Percentiles rank a stretch among this genome's conserved stretches.
Conservation (phyloP, 108 stramenopile species). For the Cyclotella sp. region DNA sequence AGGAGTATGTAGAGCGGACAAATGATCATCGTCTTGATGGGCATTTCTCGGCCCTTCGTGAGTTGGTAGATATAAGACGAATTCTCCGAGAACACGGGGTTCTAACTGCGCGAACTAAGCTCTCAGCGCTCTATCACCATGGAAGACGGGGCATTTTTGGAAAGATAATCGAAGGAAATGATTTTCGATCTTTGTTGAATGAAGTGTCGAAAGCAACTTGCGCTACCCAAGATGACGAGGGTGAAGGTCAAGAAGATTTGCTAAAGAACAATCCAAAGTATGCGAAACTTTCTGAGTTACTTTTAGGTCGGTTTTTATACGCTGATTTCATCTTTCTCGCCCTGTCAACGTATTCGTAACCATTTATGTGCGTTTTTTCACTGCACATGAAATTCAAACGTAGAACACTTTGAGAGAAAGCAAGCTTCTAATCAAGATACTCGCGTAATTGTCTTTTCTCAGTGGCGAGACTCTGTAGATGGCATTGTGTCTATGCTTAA, state of each 20-base stretch:
- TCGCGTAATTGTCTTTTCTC: conserved; percentile 90
- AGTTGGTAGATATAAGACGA: conserved; percentile 54
- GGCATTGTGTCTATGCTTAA: conserved; percentile 71
- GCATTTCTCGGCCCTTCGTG: conserved; percentile 55
- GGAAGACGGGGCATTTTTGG: conserved; percentile 28
- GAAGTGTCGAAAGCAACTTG: conserved; percentile 53
- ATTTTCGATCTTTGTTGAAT: conserved; percentile 51
- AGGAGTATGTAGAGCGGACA: conserved; percentile 48
- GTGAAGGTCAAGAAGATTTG: conserved; percentile 12
- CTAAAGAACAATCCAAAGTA: conserved; percentile 81
- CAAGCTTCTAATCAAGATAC: conserved; percentile 54
- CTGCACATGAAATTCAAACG: background rate
- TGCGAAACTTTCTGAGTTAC: conserved; percentile 72
- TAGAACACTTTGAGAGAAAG: conserved; percentile 79
- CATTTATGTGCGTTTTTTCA: background rate
- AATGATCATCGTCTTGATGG: conserved; percentile 49
- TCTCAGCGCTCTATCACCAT: conserved; percentile 38
- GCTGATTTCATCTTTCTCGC: background rate
- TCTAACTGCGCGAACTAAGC: conserved; percentile 55
- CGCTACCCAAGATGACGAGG: conserved; percentile 12
- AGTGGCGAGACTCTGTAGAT: conserved; percentile 79
- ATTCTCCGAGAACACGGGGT: conserved; percentile 60
- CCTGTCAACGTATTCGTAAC: background rate
- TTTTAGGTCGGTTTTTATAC: conserved; percentile 23
- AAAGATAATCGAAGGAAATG: conserved; percentile 44